phyloP scores from a whole-genome alignment of 2,329 filamentous ascomycete genomes.

The Raffaelea arxii region DNA sequence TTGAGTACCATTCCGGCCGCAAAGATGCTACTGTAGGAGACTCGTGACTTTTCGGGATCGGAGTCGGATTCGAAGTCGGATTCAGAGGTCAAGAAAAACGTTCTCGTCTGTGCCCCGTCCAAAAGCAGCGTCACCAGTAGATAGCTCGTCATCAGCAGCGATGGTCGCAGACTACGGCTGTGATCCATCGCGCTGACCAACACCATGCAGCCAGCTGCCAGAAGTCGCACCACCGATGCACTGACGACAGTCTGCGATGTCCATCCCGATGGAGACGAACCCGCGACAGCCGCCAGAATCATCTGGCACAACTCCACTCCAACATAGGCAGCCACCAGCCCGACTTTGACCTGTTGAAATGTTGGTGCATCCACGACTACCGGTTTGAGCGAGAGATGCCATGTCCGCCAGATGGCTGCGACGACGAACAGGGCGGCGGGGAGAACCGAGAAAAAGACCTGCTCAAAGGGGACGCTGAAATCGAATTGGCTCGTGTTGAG shows the following conservation, averaged over 20 bases:
- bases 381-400: background rate
- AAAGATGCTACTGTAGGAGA: slow-evolving; percentile 7
- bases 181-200: background rate
- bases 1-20: slow-evolving; percentile 12
- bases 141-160: slow-evolving; percentile 25
- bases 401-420: background rate
- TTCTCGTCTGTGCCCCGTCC: slow-evolving; percentile 30
- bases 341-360: background rate
- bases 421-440: background rate
- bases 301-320: background rate
- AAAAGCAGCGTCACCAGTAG: slow-evolving; percentile 31
- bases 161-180: background rate
- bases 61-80: background rate
- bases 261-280: no score
- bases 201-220: background rate
- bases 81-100: slow-evolving; percentile 26
- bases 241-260: background rate
- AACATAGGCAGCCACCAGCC: background rate
- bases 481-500: slow-evolving; percentile 5
- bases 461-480: background rate
- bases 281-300: background rate
- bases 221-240: background rate
- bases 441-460: background rate
- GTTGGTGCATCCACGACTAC: background rate
- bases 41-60: no score